These are phyloP conservation scores for Mycena citricolor DNA, from an alignment of 1,284 basidiomycete species.

Conservation along the genomic window DNA sequence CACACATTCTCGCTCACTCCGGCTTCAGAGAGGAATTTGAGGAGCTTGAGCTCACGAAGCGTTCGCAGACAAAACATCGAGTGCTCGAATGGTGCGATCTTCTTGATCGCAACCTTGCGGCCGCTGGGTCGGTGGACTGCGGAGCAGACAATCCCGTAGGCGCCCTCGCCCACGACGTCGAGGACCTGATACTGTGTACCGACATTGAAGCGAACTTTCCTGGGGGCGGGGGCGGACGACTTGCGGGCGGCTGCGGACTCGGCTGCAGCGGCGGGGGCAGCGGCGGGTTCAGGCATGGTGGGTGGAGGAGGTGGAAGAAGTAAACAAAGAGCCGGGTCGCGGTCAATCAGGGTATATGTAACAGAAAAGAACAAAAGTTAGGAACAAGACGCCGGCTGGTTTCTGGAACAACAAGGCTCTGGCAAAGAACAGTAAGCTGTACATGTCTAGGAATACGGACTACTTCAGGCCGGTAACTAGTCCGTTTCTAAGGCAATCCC, in stretches of 20 bases:
- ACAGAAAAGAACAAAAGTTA: too few relatives aligned
- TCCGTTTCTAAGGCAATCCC: too few relatives aligned
- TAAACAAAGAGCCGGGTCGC: too few relatives aligned
- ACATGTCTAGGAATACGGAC: too few relatives aligned
- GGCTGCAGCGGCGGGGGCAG: conserved; percentile 33
- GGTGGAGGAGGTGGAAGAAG: too few relatives aligned
- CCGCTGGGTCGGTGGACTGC: conserved; percentile 79
- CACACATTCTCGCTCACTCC: conserved; percentile 90
- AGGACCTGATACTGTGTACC: conserved; percentile 83
- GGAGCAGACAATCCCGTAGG: conserved; percentile 86
- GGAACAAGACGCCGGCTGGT: too few relatives aligned
- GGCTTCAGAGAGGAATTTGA: conserved; percentile 87
- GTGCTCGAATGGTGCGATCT: conserved; percentile 89
- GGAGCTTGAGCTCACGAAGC: conserved; percentile 81
- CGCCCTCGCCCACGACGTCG: conserved; percentile 87
- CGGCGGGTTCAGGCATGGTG: conserved; percentile 1
- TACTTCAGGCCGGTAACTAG: too few relatives aligned
- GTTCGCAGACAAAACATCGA: conserved; percentile 88
- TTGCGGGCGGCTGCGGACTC: conserved; percentile 44
- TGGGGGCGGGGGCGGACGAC: conserved; percentile 65
- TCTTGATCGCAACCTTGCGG: conserved; percentile 85
- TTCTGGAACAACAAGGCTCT: too few relatives aligned
- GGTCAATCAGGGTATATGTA: too few relatives aligned
- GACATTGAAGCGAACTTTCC: conserved; percentile 87
- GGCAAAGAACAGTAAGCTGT: too few relatives aligned